Evolutionary conservation across 2,329 filamentous ascomycete genomes (phyloP).

Genomic region (Paecilomyces niveus): DNA sequence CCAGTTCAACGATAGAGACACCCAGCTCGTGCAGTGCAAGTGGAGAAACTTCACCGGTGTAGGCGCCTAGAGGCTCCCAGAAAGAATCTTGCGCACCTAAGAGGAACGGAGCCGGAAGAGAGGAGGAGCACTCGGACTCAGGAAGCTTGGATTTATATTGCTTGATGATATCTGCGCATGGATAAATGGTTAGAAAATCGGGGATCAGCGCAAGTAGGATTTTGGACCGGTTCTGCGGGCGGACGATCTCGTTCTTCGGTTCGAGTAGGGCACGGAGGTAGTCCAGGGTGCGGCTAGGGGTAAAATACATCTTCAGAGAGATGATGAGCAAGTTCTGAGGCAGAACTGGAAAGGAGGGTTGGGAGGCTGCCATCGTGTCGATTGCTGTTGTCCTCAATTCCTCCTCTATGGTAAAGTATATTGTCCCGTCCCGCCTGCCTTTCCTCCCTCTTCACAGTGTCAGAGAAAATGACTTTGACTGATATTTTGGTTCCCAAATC

Average conservation of each 20-base stretch:
- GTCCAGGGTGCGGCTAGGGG: slow-evolving; percentile 52
- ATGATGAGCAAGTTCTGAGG: slow-evolving; percentile 63
- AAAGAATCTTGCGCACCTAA: slow-evolving; percentile 72
- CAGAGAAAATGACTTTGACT: no score
- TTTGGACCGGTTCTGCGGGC: slow-evolving; percentile 38
- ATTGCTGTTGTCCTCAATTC: no score
- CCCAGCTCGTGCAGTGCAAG: slow-evolving; percentile 60
- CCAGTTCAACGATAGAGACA: slow-evolving; percentile 66
- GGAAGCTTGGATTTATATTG: slow-evolving; percentile 19
- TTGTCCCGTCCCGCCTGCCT: no score
- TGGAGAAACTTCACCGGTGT: slow-evolving; percentile 71
- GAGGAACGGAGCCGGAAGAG: slow-evolving; percentile 45
- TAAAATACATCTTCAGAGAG: slow-evolving; percentile 76
- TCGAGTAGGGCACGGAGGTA: slow-evolving; percentile 47
- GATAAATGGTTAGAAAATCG: slow-evolving; percentile 62
- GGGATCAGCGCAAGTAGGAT: slow-evolving; percentile 72
- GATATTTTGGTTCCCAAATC: no score
- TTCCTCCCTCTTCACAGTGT: neutral
- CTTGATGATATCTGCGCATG: slow-evolving; percentile 34
- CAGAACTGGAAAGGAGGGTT: slow-evolving; percentile 18
- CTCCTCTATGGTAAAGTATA: no score
- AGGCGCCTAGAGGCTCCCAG: slow-evolving; percentile 63
- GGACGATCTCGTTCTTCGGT: slow-evolving; percentile 38
- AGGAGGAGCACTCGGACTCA: slow-evolving; percentile 37
- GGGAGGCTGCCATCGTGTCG: slow-evolving; percentile 3